These are phyloP conservation scores for Colletotrichum costaricense DNA, from an alignment of 2,329 filamentous ascomycete genomes.

Conservation along the genomic window DNA sequence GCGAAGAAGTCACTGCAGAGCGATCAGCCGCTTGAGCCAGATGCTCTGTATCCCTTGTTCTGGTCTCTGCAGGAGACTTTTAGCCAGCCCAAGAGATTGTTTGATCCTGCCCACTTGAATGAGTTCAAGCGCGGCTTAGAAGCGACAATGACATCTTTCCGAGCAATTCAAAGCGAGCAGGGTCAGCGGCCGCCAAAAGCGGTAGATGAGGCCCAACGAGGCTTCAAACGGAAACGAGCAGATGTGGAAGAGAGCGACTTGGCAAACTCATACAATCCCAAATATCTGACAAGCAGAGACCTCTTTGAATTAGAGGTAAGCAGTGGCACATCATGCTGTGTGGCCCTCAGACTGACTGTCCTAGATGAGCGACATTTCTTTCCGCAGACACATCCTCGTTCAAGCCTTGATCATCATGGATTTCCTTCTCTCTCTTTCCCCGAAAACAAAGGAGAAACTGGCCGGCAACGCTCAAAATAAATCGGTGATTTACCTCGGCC, in stretches of 20 bases:
- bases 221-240: conserved; percentile 77
- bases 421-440: conserved; percentile 90
- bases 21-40: conserved; percentile 70
- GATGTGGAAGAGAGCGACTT: conserved; percentile 64
- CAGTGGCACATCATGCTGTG: conserved; percentile 49
- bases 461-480: conserved; percentile 79
- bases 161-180: conserved; percentile 61
- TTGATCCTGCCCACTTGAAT: conserved; percentile 76
- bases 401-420: conserved; percentile 95
- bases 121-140: conserved; percentile 85
- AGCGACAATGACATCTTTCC: conserved; percentile 69
- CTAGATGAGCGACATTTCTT: conserved; percentile 91
- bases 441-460: conserved; percentile 83
- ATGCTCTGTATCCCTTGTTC: conserved; percentile 88
- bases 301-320: conserved; percentile 88
- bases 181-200: conserved; percentile 60
- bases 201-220: conserved; percentile 72
- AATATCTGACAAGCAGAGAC: conserved; percentile 97
- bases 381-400: conserved; percentile 92
- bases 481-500: conserved; percentile 84
- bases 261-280: conserved; percentile 88
- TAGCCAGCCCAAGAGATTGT: conserved; percentile 87
- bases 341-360: conserved; percentile 37
- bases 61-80: conserved; percentile 95
- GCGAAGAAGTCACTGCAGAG: conserved; percentile 52